Evolutionary conservation across 2,329 filamentous ascomycete genomes (phyloP), one percentile per base, ranked within the genome.

Genomic region (Nigrograna mackinnonii): DNA sequence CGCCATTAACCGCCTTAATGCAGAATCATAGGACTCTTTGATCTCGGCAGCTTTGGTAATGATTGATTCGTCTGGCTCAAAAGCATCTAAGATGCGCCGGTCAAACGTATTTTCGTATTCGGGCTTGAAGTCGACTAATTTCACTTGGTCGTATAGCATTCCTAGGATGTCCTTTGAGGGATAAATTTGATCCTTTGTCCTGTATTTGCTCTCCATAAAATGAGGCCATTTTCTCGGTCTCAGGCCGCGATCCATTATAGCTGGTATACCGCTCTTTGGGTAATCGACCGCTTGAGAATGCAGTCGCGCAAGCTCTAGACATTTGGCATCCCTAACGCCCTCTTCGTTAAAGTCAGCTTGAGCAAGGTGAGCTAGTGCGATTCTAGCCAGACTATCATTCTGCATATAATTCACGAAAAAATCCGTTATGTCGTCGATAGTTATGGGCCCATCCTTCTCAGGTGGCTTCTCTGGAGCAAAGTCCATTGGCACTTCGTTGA

Each of bases 331-430:
- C 52, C 83, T 85, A 1, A 92, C 84, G 0, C 91, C 89, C 1
- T 76, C 61, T 0, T 68, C 56, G 4, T 79, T 70, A 6, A 55
- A 65, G 60, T 99, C 94, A 0, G 90, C 85, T 57, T 81, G 82
- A 1, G 85, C 91, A 14, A 95, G 72, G 68, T 99, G 94, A 0
- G 90, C 82, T 51, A 82, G 80, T 0, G 94, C 94, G 59, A 99
- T 96, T 3, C 78, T 76, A 1, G 84, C 83, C 2, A 99, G 78
- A 11, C 81, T 81, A 59, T 97, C 89, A 52, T 95, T 91, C 71
- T 95, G 94, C 82, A 97, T 91, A 57, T 95, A 96, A 3, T 82
- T 82, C 21, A 96, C 87, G 57, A 96, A 97, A 69, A 97, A 97
- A 0, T 84, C 79, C 20, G 82, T 85, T 34, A 97, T 80, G 46